These are phyloP conservation scores for Henckelia pumila DNA, from an alignment of 257 asterid genomes.

Conservation along the genomic window DNA sequence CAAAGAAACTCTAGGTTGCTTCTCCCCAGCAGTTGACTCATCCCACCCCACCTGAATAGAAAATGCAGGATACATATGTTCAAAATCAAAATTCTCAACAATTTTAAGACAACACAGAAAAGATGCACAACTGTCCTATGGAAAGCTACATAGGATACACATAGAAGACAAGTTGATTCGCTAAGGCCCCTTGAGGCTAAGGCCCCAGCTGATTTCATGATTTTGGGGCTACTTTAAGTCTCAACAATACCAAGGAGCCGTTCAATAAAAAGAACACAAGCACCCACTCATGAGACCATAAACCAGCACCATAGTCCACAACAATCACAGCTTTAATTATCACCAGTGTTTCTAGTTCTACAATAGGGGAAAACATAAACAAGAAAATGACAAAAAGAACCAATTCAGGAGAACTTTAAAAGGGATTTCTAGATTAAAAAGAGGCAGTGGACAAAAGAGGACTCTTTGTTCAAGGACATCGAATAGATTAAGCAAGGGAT, in stretches of 20 bases:
- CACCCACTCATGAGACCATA: background rate
- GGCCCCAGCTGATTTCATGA: background rate
- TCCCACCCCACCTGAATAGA: constrained; percentile 90
- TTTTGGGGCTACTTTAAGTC: background rate
- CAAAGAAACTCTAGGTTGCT: constrained; percentile 89
- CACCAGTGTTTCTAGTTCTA: background rate
- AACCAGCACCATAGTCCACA: background rate
- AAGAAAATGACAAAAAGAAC: background rate
- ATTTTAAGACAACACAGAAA: background rate
- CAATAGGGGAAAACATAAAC: too few species aligned
- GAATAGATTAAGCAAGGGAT: background rate
- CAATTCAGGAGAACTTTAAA: background rate
- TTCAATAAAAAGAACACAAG: background rate
- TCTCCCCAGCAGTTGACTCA: constrained; percentile 95
- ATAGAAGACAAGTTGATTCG: background rate
- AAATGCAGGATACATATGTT: constrained; percentile 5
- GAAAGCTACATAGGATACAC: background rate
- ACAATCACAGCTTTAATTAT: background rate
- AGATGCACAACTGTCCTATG: background rate
- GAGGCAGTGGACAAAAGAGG: constrained; percentile 1
- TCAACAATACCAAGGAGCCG: background rate
- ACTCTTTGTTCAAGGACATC: background rate
- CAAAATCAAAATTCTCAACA: background rate
- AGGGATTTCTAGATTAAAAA: background rate
- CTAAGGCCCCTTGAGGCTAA: background rate